Evolutionary conservation across 257 asterid genomes (phyloP).

Genomic region (Cordia subcordata): DNA sequence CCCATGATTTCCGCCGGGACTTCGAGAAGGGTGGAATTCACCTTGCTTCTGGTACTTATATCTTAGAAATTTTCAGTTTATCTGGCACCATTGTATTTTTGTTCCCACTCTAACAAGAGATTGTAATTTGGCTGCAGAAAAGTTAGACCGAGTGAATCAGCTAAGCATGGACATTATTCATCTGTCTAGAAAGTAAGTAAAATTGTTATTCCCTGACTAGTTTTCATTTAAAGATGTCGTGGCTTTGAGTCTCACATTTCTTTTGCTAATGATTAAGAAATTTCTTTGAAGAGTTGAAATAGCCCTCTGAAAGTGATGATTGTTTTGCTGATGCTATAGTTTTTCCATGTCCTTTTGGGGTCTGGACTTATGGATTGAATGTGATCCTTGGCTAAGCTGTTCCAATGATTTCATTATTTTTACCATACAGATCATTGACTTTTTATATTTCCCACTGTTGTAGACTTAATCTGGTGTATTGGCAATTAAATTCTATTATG

Average conservation of each 20-base stretch:
- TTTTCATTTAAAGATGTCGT: not conserved
- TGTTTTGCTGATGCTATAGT: no score
- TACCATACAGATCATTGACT: no score
- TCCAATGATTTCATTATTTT: no score
- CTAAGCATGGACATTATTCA: conserved; percentile 66
- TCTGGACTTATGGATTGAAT: no score
- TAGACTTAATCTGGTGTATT: no score
- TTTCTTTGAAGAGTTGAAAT: not conserved
- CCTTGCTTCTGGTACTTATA: conserved; percentile 62
- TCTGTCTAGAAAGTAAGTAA: conserved; percentile 82
- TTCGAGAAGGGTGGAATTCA: conserved; percentile 98
- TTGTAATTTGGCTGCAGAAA: conserved; percentile 48
- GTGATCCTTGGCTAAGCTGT: no score
- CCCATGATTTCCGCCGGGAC: conserved; percentile 61
- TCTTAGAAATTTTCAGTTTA: conserved; percentile 14
- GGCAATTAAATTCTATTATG: no score
- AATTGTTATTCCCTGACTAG: not conserved
- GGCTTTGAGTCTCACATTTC: not conserved
- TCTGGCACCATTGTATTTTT: conserved; percentile 3
- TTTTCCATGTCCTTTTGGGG: no score
- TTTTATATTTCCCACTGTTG: no score
- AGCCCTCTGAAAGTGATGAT: no score
- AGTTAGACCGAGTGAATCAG: conserved; percentile 60
- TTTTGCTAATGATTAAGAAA: not conserved
- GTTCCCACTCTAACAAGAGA: conserved; percentile 10